Evolutionary conservation across 306 rosid genomes (phyloP).

Genomic region (Canavalia gladiata): DNA sequence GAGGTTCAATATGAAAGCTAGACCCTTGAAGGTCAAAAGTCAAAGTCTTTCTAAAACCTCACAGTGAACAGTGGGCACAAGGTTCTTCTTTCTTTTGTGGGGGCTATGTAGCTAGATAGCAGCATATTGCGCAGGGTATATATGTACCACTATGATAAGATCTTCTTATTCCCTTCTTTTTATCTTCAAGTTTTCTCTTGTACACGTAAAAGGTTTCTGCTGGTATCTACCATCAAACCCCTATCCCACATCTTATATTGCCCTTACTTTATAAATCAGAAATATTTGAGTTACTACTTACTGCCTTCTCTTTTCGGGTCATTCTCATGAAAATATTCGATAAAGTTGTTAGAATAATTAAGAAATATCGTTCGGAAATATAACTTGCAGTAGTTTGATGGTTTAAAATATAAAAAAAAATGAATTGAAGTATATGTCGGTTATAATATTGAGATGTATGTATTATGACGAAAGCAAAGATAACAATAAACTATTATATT

Average conservation of each 20-base stretch:
- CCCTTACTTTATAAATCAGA: neutral
- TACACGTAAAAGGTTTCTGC: neutral
- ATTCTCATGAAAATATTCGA: neutral
- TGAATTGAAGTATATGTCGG: too few relatives aligned
- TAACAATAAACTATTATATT: too few relatives aligned
- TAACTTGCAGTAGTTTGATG: too few relatives aligned
- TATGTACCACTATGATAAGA: slow-evolving; percentile 30
- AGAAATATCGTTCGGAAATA: too few relatives aligned
- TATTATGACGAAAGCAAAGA: too few relatives aligned
- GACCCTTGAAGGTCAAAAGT: neutral
- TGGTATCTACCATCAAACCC: neutral
- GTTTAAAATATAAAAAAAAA: too few relatives aligned
- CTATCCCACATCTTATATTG: neutral
- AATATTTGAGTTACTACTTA: neutral
- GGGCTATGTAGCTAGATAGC: slow-evolving; percentile 7
- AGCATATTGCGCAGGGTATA: slow-evolving; percentile 52
- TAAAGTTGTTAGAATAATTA: neutral
- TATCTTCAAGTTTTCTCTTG: slow-evolving; percentile 24
- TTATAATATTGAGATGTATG: too few relatives aligned
- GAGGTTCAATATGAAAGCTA: neutral
- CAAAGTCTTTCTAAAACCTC: neutral
- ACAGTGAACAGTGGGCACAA: slow-evolving; percentile 30
- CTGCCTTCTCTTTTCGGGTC: neutral
- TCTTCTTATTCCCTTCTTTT: slow-evolving; percentile 40
- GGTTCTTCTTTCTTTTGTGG: slow-evolving; percentile 41